Base-by-base conservation (phyloP, 345 rosid genomes). In the Salix suchowensis region DNA sequence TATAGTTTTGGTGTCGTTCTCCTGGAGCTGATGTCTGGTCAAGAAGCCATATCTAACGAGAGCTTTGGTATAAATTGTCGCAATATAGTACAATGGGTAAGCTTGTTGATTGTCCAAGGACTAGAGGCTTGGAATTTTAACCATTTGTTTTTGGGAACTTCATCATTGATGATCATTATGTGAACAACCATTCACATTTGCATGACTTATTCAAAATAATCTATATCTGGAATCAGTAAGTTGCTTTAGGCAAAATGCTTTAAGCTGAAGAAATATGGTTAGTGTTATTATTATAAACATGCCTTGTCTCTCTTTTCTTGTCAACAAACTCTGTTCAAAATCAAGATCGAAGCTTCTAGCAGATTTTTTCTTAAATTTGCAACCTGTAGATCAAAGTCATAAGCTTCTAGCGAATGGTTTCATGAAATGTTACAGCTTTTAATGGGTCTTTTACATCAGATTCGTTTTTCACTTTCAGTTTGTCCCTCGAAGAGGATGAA, bases 1-100 rank as follows among this genome's bases (percentile, higher is more conserved):
- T 96, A 96, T 65, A 92, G 98, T 90, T 96, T 96, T 1, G 99
- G 98, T 3, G 99, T 96, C 76, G 92, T 96, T 85, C 97, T 96
- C 71, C 91, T 96, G 2, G 98, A 96, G 84, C 88, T 96, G 72
- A 91, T 96, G 88, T 92, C 98, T 2, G 98, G 99, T 15, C 95
- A 93, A 73, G 97, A 96, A 84, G 94, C 98, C 72, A 96, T 96
- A 80, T 96, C 98, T 1, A 92, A 89, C 28, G 98, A 91, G 79
- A 96, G 75, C 88, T 96, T 96, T 0, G 98, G 98, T 21, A 88
- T 73, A 23, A 91, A 94, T 81, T 96, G 99, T 82, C 88, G 98
- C n/a, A 91, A 94, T 80, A 96, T 96, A 39, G 99, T 91, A 72
- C 98, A 96, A 82, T 96, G 99, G 99, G 99, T 94, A 79, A 86